These are phyloP conservation scores for Blastobotrys peoriensis DNA, from an alignment of 805 yeast species.

Conservation along the genomic window DNA sequence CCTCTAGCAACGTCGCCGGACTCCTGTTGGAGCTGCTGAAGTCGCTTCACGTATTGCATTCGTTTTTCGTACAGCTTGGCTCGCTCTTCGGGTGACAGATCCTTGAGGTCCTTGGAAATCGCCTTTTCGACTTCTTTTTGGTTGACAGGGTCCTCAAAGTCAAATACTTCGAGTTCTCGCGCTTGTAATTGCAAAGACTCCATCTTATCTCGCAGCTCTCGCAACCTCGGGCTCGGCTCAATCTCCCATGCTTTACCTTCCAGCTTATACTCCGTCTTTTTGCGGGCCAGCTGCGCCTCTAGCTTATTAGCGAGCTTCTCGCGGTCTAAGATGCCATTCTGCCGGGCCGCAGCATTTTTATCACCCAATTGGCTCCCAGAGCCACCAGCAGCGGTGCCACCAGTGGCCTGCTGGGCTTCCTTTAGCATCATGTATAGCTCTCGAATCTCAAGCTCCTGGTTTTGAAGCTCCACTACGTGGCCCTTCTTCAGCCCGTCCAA, in stretches of 20 bases:
- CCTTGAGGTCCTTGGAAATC: constrained; percentile 40
- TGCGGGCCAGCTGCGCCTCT: constrained; percentile 29
- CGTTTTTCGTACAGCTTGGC: constrained; percentile 49
- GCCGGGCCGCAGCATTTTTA: constrained; percentile 1
- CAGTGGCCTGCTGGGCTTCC: constrained; percentile 32
- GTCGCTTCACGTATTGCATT: constrained; percentile 56
- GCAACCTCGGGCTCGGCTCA: constrained; percentile 71
- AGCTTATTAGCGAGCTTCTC: constrained; percentile 27
- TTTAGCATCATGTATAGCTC: constrained; percentile 49
- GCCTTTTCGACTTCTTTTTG: constrained; percentile 54
- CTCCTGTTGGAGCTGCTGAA: constrained; percentile 60
- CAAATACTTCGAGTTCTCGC: constrained; percentile 76
- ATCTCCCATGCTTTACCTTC: constrained; percentile 40
- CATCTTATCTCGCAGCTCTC: constrained; percentile 76
- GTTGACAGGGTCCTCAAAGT: constrained; percentile 48
- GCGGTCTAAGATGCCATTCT: constrained; percentile 29
- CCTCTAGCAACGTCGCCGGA: constrained; percentile 57
- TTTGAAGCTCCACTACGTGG: constrained; percentile 30
- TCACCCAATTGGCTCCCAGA: neutral
- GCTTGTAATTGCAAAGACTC: constrained; percentile 81
- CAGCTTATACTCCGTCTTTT: constrained; percentile 36
- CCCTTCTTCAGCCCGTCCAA: constrained; percentile 52
- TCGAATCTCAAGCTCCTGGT: constrained; percentile 54
- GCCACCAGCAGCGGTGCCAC: constrained; percentile 6
- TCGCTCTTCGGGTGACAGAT: constrained; percentile 5